Percentiles rank a stretch among this genome's conserved stretches.
Evolutionary conservation across 257 asterid species (phyloP).

Genomic region (Solanum sejunctum): DNA sequence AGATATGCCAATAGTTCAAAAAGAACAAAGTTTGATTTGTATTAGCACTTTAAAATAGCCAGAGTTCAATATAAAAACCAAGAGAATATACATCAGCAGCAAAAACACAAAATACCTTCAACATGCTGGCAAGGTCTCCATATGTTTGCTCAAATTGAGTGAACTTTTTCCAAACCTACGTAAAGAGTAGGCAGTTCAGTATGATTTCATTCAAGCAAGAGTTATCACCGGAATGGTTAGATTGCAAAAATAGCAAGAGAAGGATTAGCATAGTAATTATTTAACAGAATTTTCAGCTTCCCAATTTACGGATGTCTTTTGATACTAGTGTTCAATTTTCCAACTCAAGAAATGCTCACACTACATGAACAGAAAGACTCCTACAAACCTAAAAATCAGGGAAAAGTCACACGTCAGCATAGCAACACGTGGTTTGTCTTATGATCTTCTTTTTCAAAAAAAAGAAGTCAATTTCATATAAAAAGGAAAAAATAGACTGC

Average conservation of each 20-base stretch:
- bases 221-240: not conserved
- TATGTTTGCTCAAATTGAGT: slow-evolving; percentile 81
- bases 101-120: slow-evolving; percentile 45
- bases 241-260: not conserved
- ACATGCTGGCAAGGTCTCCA: slow-evolving; percentile 96
- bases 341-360: not conserved
- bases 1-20: not conserved
- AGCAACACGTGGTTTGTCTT: not conserved
- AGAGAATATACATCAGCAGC: not conserved
- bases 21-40: not conserved
- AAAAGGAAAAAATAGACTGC: not conserved
- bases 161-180: slow-evolving; percentile 91
- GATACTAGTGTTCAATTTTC: not conserved
- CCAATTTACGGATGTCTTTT: not conserved
- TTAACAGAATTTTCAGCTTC: not conserved
- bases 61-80: not conserved
- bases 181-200: not conserved
- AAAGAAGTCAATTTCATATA: not conserved
- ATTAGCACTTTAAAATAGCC: not conserved
- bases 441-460: not conserved
- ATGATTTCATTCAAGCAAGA: not conserved
- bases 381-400: not conserved
- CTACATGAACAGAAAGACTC: not conserved
- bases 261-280: not conserved
- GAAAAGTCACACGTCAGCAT: not conserved